These are phyloP conservation scores for Candida ovalis DNA, from an alignment of 805 yeast genomes.

Conservation along the genomic window DNA sequence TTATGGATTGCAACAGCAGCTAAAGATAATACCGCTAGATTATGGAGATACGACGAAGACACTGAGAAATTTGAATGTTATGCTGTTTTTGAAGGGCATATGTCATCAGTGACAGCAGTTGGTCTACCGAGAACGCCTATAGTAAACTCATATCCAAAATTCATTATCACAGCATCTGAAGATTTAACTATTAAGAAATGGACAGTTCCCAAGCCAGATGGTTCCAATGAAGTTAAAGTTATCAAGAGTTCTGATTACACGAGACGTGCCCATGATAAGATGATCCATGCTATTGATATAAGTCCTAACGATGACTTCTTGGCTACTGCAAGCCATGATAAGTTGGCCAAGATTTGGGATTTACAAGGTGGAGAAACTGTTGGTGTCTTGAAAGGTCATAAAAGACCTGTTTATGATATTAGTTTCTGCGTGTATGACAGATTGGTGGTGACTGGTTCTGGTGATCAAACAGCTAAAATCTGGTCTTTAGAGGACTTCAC, in stretches of 20 bases:
- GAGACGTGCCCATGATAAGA: slow-evolving; percentile 94
- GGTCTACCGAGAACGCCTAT: slow-evolving; percentile 58
- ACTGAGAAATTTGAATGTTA: slow-evolving; percentile 38
- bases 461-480: slow-evolving; percentile 84
- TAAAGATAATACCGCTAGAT: slow-evolving; percentile 78
- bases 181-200: slow-evolving; percentile 86
- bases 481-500: slow-evolving; percentile 83
- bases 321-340: slow-evolving; percentile 94
- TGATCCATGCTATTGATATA: slow-evolving; percentile 83
- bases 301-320: slow-evolving; percentile 86
- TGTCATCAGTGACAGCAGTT: slow-evolving; percentile 80
- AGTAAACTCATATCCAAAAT: slow-evolving; percentile 47
- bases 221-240: slow-evolving; percentile 13
- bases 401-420: slow-evolving; percentile 92
- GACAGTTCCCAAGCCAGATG: slow-evolving; percentile 55
- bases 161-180: slow-evolving; percentile 75
- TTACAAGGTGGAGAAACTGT: slow-evolving; percentile 79
- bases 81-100: slow-evolving; percentile 79
- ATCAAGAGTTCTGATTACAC: slow-evolving; percentile 77
- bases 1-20: slow-evolving; percentile 88
- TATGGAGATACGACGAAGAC: slow-evolving; percentile 67
- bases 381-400: slow-evolving; percentile 85
- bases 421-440: slow-evolving; percentile 78
- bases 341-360: slow-evolving; percentile 88
- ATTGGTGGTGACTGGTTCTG: slow-evolving; percentile 76